phyloP scores from a whole-genome alignment of 306 rosid species.

The Senna tora region DNA sequence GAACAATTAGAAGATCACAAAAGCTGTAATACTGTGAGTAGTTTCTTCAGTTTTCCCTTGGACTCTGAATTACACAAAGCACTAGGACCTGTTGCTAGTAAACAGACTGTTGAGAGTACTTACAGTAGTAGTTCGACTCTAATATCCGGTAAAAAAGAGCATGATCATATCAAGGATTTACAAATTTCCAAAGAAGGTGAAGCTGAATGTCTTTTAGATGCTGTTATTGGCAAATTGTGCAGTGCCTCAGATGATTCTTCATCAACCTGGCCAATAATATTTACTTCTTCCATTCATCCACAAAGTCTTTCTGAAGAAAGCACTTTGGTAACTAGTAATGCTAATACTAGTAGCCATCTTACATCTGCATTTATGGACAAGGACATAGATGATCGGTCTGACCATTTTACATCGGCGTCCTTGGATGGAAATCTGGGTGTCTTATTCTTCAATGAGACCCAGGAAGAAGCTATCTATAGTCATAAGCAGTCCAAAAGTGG shows the following conservation, averaged over 20 bases:
- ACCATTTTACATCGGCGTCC: slow-evolving; percentile 44
- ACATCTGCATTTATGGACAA: slow-evolving; percentile 34
- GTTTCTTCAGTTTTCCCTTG: slow-evolving; percentile 48
- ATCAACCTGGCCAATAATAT: slow-evolving; percentile 32
- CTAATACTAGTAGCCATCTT: slow-evolving; percentile 37
- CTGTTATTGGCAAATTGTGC: slow-evolving; percentile 44
- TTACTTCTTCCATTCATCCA: slow-evolving; percentile 43
- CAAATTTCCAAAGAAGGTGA: slow-evolving; percentile 37
- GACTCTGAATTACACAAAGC: slow-evolving; percentile 66
- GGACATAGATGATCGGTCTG: slow-evolving; percentile 33
- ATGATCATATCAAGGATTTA: slow-evolving; percentile 37
- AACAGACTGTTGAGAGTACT: slow-evolving; percentile 42
- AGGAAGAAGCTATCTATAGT: slow-evolving; percentile 31
- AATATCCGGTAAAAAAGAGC: slow-evolving; percentile 39
- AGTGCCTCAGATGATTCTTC: slow-evolving; percentile 52
- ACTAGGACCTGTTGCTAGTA: slow-evolving; percentile 51
- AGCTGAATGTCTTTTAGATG: slow-evolving; percentile 51
- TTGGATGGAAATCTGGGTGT: slow-evolving; percentile 44
- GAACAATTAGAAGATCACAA: slow-evolving; percentile 42
- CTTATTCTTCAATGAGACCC: slow-evolving; percentile 42
- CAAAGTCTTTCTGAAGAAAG: slow-evolving; percentile 49
- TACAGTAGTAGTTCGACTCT: slow-evolving; percentile 44
- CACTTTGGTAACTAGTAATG: slow-evolving; percentile 26
- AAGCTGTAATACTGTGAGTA: slow-evolving; percentile 29
- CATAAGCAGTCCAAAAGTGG: slow-evolving; percentile 39